Evolutionary conservation across 192 early-diverging fungal genomes (phyloP), one percentile per base, ranked within the genome.

Genomic region (Helicostylum pulchrum): DNA sequence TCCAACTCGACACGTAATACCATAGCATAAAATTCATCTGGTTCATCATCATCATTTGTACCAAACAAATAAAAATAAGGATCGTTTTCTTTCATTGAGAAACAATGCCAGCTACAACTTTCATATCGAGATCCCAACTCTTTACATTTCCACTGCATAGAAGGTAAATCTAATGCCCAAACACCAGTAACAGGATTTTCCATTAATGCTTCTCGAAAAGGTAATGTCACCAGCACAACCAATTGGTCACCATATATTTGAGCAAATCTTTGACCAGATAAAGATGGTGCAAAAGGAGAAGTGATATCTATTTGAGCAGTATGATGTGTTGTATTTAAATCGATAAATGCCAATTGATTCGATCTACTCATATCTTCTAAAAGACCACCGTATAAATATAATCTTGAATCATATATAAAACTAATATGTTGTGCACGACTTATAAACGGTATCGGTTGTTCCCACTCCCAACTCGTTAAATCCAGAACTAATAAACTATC

Each of bases 321-420:
- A 26, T 45, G 19, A 46, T 70, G 56, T 19, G 68, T 48, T 20
- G 9, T 45, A 3, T 73, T 52, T 11, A 86, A 61, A 56, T 89
- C 85, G 45, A 88, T 73, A 53, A 83, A 85, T 7, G 80, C 68
- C 1, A 89, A 69, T 9, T 79, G 68, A 7, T 74, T 76, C 31
- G 76, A 75, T 23, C 85, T 69, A 32, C 85, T 83, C 80, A 82
- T 80, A 44, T 82, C 80, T 39, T 80, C 79, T 26, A 73, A 73
- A 12, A 82, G 72, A 0, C 87, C 87, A 46, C 87, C 85, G 64
- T 78, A 89, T 7, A 83, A 60, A 69, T 83, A 85, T 17, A 89
- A 71, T 10, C 85, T 77, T 19, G 74, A 58, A 21, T 73, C 69
- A 67, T 80, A 82, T 14, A 77, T 67, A 65, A 80, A 87, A n/a